Evolutionary conservation across 2,329 filamentous ascomycete genomes (phyloP), one percentile per base, ranked within the genome.

Genomic region (Clarireedia hainanense): DNA sequence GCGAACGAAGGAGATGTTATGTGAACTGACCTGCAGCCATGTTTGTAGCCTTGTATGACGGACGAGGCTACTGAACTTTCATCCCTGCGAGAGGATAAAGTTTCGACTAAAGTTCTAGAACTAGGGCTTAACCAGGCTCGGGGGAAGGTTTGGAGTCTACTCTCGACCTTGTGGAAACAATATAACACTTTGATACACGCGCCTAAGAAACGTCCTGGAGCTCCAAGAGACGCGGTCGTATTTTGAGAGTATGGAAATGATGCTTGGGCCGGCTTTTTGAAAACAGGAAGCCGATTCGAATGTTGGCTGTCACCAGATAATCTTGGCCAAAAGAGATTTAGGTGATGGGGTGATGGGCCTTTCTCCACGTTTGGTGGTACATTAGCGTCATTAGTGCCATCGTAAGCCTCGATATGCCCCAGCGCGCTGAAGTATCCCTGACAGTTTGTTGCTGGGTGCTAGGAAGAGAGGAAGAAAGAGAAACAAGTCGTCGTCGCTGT

Each of bases 1-100:
- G 42, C 24, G 17, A 17, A 42, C n/a, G 39, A 6, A 42, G 39
- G n/a, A n/a, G 20, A n/a, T 27, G 24, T 20, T 26, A n/a, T 20
- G 42, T 27, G 23, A 52, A 43, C 57, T 58, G 59, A 67, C 66
- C 66, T 61, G 65, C 61, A 56, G 64, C 63, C 66, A 68, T 67
- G 45, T 46, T 59, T 56, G 62, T 62, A 67, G 64, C 63, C 64
- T 62, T 53, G 60, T 53, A 57, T 49, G 52, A 56, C 58, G 59
- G 52, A 56, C 58, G 59, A 61, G 59, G 59, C 55, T 65, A 63
- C 55, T 57, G 58, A 30, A 45, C 53, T 56, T 56, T 60, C 59
- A 63, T 63, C 42, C 52, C 48, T 36, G 24, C n/a, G 20, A 34
- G 3, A 47, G 37, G 9, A 27, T 1, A 10, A 20, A 12, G 39